Conservation (phyloP, 495 filamentous ascomycete species). For the Jackrogersella minutella region DNA sequence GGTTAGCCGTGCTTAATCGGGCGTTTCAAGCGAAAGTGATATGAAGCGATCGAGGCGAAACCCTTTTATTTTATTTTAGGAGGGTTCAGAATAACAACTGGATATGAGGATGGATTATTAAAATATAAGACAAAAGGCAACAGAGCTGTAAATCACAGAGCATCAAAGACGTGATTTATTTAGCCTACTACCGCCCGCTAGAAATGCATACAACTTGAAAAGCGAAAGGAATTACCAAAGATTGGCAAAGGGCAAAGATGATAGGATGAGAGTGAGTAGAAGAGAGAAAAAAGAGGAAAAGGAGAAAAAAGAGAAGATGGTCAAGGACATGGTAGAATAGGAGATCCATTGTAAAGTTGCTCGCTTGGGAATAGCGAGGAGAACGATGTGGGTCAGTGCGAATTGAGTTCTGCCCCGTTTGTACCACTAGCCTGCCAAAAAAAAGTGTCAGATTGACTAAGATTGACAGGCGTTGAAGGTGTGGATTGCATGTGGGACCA, state of each 20-base stretch:
- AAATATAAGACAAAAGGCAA: constrained; percentile 28
- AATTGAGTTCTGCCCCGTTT: constrained; percentile 25
- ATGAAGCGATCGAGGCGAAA: constrained; percentile 27
- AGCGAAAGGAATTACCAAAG: constrained; percentile 32
- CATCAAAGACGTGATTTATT: constrained; percentile 23
- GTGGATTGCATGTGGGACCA: neutral
- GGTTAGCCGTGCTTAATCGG: constrained; percentile 28
- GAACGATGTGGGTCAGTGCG: constrained; percentile 14
- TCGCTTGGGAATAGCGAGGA: constrained; percentile 26
- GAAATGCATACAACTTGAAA: constrained; percentile 19
- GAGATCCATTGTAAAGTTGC: neutral
- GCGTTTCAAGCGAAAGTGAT: constrained; percentile 34
- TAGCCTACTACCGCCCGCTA: constrained; percentile 24
- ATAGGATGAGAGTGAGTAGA: constrained; percentile 21
- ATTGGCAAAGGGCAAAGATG: too few relatives aligned
- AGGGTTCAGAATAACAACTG: constrained; percentile 41
- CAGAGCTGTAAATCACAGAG: constrained; percentile 2
- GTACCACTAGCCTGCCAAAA: constrained; percentile 9
- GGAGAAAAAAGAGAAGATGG: constrained; percentile 38
- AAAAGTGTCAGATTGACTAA: constrained; percentile 21
- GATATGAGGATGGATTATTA: constrained; percentile 18
- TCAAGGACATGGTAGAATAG: too few relatives aligned
- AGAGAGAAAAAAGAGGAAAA: constrained; percentile 36
- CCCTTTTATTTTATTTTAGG: constrained; percentile 10
- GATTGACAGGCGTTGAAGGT: neutral